These are phyloP conservation scores for Limonomyces culmigenus DNA, from an alignment of 1,284 basidiomycete species.

Conservation along the genomic window DNA sequence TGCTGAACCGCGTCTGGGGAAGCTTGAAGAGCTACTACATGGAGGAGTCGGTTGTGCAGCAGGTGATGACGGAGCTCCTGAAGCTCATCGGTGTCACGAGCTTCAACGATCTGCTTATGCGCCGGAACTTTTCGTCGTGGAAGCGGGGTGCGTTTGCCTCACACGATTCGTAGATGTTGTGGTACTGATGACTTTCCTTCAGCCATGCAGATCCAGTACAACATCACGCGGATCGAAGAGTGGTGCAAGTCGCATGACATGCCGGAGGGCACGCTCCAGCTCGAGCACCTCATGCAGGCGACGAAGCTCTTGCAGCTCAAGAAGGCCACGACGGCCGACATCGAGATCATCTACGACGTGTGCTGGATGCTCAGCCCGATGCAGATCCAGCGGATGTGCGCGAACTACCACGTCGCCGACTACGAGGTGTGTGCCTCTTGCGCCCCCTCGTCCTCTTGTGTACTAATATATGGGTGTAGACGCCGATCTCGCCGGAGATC, in stretches of 20 bases:
- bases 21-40: slow-evolving; percentile 98
- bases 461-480: slow-evolving; percentile 45
- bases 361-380: slow-evolving; percentile 99
- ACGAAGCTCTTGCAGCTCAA: slow-evolving; percentile 97
- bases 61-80: slow-evolving; percentile 90
- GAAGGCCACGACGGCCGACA: slow-evolving; percentile 88
- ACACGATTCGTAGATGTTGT: neutral
- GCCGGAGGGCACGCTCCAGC: slow-evolving; percentile 94
- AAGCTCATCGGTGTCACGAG: slow-evolving; percentile 95
- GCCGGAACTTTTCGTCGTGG: slow-evolving; percentile 99
- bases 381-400: slow-evolving; percentile 98
- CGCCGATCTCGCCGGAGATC: slow-evolving; percentile 92
- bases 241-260: slow-evolving; percentile 98
- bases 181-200: slow-evolving; percentile 3
- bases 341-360: slow-evolving; percentile 97
- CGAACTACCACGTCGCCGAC: slow-evolving; percentile 97
- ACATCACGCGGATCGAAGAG: slow-evolving; percentile 95
- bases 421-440: slow-evolving; percentile 54
- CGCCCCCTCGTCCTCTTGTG: neutral
- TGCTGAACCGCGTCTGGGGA: slow-evolving; percentile 98
- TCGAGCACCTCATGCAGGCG: slow-evolving; percentile 99
- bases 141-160: slow-evolving; percentile 64
- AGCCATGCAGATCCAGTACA: slow-evolving; percentile 99
- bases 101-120: slow-evolving; percentile 98
- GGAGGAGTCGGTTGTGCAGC: slow-evolving; percentile 95